Conservation (phyloP, 2,329 filamentous ascomycete species). For the Cytospora chrysosperma region DNA sequence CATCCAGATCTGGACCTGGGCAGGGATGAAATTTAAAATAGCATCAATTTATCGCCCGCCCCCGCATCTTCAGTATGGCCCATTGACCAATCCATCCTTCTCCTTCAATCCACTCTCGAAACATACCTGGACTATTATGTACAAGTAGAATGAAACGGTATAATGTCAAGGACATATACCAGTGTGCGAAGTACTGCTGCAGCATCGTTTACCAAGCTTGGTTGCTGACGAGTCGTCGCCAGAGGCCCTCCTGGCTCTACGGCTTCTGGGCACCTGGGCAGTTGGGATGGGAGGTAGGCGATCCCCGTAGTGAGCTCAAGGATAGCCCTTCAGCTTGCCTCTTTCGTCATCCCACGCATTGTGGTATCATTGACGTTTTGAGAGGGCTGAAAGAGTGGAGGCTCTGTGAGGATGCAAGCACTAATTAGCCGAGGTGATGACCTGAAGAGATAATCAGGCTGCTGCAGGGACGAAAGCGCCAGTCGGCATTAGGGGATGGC, state of each 20-base stretch:
- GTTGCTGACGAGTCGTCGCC: background rate
- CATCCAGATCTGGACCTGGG: background rate
- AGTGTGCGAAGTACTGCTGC: background rate
- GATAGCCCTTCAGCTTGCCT: background rate
- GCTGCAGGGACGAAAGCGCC: slow-evolving; percentile 1
- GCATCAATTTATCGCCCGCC: slow-evolving; percentile 7
- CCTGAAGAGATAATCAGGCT: slow-evolving; percentile 2
- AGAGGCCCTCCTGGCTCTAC: background rate
- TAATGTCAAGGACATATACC: background rate
- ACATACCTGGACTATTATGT: background rate
- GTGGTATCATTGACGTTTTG: background rate
- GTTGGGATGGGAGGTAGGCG: background rate
- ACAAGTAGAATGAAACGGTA: background rate
- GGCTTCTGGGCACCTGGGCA: background rate
- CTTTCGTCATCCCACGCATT: slow-evolving; percentile 5
- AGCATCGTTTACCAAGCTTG: background rate
- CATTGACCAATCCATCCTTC: slow-evolving; percentile 16
- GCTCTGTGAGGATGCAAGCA: background rate
- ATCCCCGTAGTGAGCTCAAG: background rate
- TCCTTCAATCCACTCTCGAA: background rate
- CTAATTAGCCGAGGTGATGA: slow-evolving; percentile 10
- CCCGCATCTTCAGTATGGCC: background rate
- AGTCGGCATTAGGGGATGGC: slow-evolving; percentile 2
- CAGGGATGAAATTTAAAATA: slow-evolving; percentile 20
- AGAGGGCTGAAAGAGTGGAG: background rate